A percentile compares a stretch with the other conserved stretches of the same genome.
Evolutionary conservation across 73 alveolate species (phyloP).

Genomic region (Uronychia binucleata): DNA sequence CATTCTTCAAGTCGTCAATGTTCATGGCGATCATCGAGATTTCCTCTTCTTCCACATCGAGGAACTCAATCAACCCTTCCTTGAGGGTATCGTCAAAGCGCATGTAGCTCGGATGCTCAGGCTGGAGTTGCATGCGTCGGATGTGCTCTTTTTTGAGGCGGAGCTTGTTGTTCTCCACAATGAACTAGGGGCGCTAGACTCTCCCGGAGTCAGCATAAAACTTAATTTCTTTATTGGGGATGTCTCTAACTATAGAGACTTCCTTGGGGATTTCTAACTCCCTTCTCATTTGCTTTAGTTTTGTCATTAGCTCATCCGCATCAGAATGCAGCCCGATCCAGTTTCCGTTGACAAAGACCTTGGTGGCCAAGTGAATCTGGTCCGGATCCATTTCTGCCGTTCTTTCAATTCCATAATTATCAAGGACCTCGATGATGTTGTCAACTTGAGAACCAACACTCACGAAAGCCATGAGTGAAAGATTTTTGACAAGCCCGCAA

Average conservation of each 20-base stretch:
- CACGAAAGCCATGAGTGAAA: constrained; percentile 97
- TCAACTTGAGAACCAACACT: constrained; percentile 86
- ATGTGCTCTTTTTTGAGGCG: constrained; percentile 68
- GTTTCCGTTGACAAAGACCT: constrained; percentile 98
- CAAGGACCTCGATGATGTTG: constrained; percentile 64
- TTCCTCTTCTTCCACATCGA: constrained; percentile 99
- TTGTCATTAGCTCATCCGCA: constrained; percentile 84
- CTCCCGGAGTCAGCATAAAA: constrained; percentile 99
- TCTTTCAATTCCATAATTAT: constrained; percentile 83
- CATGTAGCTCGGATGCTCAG: too few relatives aligned
- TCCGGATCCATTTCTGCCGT: constrained; percentile 74
- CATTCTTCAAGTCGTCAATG: constrained; percentile 79
- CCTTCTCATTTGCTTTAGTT: constrained; percentile 81
- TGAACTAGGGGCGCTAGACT: constrained; percentile 93
- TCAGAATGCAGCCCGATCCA: constrained; percentile 93
- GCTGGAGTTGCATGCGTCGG: constrained; percentile 34
- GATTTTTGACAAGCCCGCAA: constrained; percentile 99
- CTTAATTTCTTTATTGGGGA: constrained; percentile 93
- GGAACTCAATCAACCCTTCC: constrained; percentile 95
- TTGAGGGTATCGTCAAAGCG: constrained; percentile 86
- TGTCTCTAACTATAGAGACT: constrained; percentile 96
- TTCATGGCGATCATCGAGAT: constrained; percentile 99
- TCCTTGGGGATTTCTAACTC: constrained; percentile 78
- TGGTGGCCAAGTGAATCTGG: constrained; percentile 77
- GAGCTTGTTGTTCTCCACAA: constrained; percentile 79